phyloP scores from a whole-genome alignment of 225 moss, liverwort and hornwort genomes.

The Bryoerythrophyllum caledonicum region DNA sequence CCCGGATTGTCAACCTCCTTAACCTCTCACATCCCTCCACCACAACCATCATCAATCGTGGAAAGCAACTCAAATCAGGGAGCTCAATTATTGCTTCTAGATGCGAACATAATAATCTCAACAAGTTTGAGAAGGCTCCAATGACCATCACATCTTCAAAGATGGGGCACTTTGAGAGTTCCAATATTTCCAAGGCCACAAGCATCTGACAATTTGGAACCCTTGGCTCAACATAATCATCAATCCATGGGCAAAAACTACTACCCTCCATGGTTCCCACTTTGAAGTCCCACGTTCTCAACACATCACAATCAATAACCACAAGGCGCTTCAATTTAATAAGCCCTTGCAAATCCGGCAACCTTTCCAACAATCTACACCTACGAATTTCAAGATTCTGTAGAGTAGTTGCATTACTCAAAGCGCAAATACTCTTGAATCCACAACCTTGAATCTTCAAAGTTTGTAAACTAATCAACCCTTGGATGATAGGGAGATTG shows the following conservation, averaged over 20 bases:
- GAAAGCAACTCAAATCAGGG: background rate
- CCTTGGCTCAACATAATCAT: too few species aligned
- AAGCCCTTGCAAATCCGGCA: background rate
- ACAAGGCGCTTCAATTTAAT: background rate
- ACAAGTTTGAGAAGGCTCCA: background rate
- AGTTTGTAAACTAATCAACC: background rate
- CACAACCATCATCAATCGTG: background rate
- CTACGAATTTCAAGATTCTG: background rate
- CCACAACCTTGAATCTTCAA: background rate
- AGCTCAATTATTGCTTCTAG: background rate
- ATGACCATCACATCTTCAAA: background rate
- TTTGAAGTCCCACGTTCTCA: background rate
- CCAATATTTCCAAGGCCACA: rapidly evolving
- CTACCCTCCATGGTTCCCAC: background rate
- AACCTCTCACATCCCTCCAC: background rate
- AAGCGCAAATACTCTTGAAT: background rate
- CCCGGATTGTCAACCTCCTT: background rate
- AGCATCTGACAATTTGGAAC: too few species aligned
- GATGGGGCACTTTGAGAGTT: rapidly evolving
- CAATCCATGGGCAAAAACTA: too few species aligned
- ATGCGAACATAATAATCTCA: rapidly evolving
- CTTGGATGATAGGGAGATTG: background rate
- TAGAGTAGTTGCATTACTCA: background rate
- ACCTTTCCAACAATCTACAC: background rate
- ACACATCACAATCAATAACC: background rate